phyloP scores from a whole-genome alignment of 2,329 filamentous ascomycete species.

The Trichoderma hamatum region DNA sequence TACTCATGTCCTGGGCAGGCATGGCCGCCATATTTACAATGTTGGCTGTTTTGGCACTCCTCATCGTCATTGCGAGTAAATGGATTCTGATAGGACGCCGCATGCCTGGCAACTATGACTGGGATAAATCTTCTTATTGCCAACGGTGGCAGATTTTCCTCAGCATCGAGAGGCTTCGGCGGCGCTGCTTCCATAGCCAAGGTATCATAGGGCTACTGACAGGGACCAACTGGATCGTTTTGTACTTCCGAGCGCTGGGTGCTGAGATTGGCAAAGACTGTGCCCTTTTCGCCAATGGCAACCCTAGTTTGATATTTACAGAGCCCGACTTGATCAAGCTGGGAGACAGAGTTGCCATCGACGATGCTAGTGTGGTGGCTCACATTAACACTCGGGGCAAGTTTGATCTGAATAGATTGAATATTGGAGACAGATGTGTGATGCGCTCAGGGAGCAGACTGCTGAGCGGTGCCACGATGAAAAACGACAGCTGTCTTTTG shows the following conservation, averaged over 20 bases:
- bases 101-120: constrained; percentile 57
- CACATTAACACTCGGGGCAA: constrained; percentile 61
- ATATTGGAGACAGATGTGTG: constrained; percentile 55
- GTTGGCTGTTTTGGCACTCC: constrained; percentile 49
- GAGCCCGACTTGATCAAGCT: constrained; percentile 59
- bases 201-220: constrained; percentile 58
- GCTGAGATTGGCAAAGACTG: constrained; percentile 58
- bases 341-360: constrained; percentile 56
- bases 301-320: constrained; percentile 57
- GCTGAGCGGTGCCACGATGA: constrained; percentile 57
- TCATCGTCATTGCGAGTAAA: constrained; percentile 51
- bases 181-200: constrained; percentile 52
- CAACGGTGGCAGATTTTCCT: constrained; percentile 62
- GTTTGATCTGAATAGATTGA: constrained; percentile 56
- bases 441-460: constrained; percentile 55
- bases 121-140: constrained; percentile 60
- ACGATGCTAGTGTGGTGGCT: constrained; percentile 58
- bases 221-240: constrained; percentile 54
- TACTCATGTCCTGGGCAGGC: constrained; percentile 43
- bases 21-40: constrained; percentile 48
- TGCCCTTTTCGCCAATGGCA: constrained; percentile 57
- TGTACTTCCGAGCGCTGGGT: constrained; percentile 58
- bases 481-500: constrained; percentile 54
- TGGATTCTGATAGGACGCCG: constrained; percentile 57
- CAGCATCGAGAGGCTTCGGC: constrained; percentile 53